A percentile compares a stretch with the other conserved stretches of the same genome.
Evolutionary conservation across 2,329 filamentous ascomycete genomes (phyloP).

Genomic region (Colletotrichum salicis): DNA sequence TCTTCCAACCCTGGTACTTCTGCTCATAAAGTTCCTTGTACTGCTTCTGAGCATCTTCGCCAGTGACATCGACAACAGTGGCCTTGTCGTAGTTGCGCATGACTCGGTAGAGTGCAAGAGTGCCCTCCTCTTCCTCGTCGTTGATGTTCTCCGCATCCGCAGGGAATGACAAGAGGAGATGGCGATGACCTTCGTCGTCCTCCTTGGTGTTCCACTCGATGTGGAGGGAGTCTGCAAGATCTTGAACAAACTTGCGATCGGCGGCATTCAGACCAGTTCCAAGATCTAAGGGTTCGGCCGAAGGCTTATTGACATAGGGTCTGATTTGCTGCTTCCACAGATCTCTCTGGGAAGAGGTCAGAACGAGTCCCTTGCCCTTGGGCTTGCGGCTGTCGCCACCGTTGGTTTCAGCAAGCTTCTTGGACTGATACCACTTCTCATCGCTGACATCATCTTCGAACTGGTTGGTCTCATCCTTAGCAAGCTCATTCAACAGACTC

Average conservation of each 20-base stretch:
- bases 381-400: constrained; percentile 63
- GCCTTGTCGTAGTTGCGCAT: constrained; percentile 93
- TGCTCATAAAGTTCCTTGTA: constrained; percentile 88
- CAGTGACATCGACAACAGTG: constrained; percentile 80
- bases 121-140: constrained; percentile 84
- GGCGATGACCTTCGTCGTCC: constrained; percentile 65
- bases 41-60: constrained; percentile 80
- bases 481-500: constrained; percentile 82
- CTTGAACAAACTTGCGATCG: constrained; percentile 93
- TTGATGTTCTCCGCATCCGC: constrained; percentile 70
- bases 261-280: constrained; percentile 78
- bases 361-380: constrained; percentile 71
- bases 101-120: constrained; percentile 84
- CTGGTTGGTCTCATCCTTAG: constrained; percentile 88
- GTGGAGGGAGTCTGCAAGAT: constrained; percentile 75
- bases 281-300: constrained; percentile 75
- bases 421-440: constrained; percentile 90
- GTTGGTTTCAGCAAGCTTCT: constrained; percentile 76
- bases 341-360: constrained; percentile 83
- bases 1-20: constrained; percentile 93
- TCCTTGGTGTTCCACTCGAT: constrained; percentile 68
- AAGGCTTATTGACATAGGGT: constrained; percentile 80
- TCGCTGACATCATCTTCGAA: constrained; percentile 93
- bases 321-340: constrained; percentile 85
- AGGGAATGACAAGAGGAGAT: constrained; percentile 63